A percentile compares a stretch with the other conserved stretches of the same genome.
These are phyloP conservation scores for Mucor circinelloides DNA, from an alignment of 371 early-diverging fungal species.

Conservation along the genomic window DNA sequence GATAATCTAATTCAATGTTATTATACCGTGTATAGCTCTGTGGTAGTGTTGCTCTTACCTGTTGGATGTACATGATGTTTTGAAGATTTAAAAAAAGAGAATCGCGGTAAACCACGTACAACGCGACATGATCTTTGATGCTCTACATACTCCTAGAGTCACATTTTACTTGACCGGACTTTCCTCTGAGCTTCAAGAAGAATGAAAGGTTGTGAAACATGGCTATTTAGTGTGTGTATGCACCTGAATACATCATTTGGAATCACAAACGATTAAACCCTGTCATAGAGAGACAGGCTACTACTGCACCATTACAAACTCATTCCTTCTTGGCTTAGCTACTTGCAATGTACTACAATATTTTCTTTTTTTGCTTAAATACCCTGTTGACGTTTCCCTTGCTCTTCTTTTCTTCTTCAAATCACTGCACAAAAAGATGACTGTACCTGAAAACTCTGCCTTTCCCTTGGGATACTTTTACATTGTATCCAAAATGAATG, in stretches of 20 bases:
- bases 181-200: not conserved
- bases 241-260: not conserved
- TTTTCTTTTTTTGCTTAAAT: not conserved
- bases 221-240: not conserved
- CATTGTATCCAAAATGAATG: slow-evolving; percentile 38
- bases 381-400: not conserved
- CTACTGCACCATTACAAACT: not conserved
- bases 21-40: not conserved
- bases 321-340: not conserved
- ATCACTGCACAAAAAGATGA: slow-evolving; percentile 19
- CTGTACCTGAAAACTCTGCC: slow-evolving; percentile 18
- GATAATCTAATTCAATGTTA: slow-evolving; percentile 64
- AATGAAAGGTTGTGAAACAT: not conserved
- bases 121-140: slow-evolving; percentile 1
- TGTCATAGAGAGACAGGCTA: not conserved
- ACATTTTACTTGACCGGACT: not conserved
- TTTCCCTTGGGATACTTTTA: slow-evolving; percentile 53
- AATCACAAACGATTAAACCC: not conserved
- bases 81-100: not conserved
- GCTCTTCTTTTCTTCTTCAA: slow-evolving; percentile 1
- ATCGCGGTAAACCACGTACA: slow-evolving; percentile 3
- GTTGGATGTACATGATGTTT: slow-evolving; percentile 21
- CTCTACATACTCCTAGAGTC: not conserved
- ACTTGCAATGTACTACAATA: not conserved
- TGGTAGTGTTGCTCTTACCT: slow-evolving; percentile 1